Evolutionary conservation across 495 filamentous ascomycete genomes (phyloP).

Genomic region (Neurospora sublineolata): DNA sequence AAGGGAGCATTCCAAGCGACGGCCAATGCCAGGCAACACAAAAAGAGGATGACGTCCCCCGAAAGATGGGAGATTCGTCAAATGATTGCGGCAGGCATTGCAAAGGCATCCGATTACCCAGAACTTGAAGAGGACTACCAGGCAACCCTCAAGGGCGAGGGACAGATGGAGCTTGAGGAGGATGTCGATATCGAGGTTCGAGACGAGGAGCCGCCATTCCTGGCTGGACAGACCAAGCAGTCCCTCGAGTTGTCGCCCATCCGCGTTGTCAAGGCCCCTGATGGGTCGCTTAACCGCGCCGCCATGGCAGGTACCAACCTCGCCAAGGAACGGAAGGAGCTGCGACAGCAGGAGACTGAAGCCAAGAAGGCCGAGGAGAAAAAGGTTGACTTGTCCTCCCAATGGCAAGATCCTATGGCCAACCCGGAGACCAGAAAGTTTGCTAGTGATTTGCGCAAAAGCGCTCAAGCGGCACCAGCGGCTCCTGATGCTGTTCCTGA

Average conservation of each 20-base stretch:
- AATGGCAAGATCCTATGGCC: conserved; percentile 97
- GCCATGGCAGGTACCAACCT: conserved; percentile 85
- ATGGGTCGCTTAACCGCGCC: conserved; percentile 88
- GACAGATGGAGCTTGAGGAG: conserved; percentile 87
- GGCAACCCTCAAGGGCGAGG: conserved; percentile 72
- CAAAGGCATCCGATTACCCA: conserved; percentile 82
- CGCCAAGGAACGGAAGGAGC: conserved; percentile 82
- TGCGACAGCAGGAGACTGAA: conserved; percentile 79
- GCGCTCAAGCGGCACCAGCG: conserved; percentile 30
- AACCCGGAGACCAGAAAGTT: conserved; percentile 74
- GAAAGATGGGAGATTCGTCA: conserved; percentile 97
- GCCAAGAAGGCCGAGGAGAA: conserved; percentile 68
- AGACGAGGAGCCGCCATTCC: conserved; percentile 93
- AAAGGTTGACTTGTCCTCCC: conserved; percentile 74
- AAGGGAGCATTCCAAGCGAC: conserved; percentile 26
- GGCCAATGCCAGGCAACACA: conserved; percentile 35
- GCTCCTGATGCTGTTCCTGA: conserved; percentile 62
- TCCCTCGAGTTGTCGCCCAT: conserved; percentile 91
- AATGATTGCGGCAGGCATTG: conserved; percentile 86
- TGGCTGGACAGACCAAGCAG: conserved; percentile 92
- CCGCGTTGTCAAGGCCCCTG: conserved; percentile 90
- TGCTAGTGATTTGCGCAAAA: conserved; percentile 64
- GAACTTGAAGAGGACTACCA: conserved; percentile 93
- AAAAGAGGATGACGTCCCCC: conserved; percentile 89
- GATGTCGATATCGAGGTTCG: conserved; percentile 94